These are phyloP conservation scores for Digitaria exilis DNA, from an alignment of 202 grass and related monocot genomes.

Conservation along the genomic window DNA sequence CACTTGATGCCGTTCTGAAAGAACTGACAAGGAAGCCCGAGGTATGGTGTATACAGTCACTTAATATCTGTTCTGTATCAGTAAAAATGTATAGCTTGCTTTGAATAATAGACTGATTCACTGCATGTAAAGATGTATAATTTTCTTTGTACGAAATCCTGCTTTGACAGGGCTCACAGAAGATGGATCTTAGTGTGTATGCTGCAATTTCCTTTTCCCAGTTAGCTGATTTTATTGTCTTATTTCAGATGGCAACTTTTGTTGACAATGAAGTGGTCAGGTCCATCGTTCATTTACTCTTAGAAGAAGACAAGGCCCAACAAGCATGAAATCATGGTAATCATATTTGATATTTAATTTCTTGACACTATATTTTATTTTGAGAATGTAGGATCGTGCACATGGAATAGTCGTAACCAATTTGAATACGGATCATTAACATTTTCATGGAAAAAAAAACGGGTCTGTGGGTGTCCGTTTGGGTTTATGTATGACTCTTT, in stretches of 20 bases:
- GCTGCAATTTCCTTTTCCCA: constrained; percentile 28
- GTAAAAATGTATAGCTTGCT: constrained; percentile 15
- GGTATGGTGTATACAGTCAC: constrained; percentile 54
- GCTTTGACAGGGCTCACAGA: not conserved
- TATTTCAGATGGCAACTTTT: constrained; percentile 79
- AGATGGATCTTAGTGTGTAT: constrained; percentile 9
- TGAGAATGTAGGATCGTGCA: constrained; percentile 28
- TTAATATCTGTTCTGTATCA: not conserved
- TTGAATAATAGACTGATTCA: not conserved
- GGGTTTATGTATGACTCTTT: too few species aligned
- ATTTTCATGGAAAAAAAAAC: constrained; percentile 37
- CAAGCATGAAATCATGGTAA: constrained; percentile 51
- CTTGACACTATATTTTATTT: constrained; percentile 5
- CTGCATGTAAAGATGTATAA: constrained; percentile 3
- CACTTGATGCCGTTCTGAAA: constrained; percentile 92
- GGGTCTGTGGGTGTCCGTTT: too few species aligned
- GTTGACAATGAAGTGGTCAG: constrained; percentile 83
- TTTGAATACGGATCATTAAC: constrained; percentile 3
- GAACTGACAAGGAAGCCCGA: constrained; percentile 83
- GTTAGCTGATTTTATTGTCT: constrained; percentile 35
- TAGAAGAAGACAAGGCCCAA: constrained; percentile 86
- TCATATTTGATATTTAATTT: constrained; percentile 28
- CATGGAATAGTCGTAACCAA: constrained; percentile 9
- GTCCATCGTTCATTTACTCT: constrained; percentile 88
- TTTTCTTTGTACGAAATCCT: constrained; percentile 18